Evolutionary conservation across 1,139 yeast genomes (phyloP).

Genomic region (Debaryomyces sp.): DNA sequence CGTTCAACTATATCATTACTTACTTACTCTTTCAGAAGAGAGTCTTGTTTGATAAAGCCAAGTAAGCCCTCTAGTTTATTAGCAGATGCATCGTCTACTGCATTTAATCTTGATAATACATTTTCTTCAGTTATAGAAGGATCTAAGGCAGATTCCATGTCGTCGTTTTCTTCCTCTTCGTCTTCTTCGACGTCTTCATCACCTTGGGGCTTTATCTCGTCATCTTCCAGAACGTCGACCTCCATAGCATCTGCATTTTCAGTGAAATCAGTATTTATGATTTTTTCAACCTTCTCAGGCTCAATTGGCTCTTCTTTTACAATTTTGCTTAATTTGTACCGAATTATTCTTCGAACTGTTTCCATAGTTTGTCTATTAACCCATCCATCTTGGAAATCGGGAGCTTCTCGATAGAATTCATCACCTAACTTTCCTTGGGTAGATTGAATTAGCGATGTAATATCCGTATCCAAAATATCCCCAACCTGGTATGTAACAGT

Average conservation of each 20-base stretch:
- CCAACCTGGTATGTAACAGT: conserved; percentile 81
- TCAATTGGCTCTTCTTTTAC: conserved; percentile 47
- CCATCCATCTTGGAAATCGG: conserved; percentile 74
- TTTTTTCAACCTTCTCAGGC: conserved; percentile 41
- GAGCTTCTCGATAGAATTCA: conserved; percentile 45
- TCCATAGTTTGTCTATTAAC: conserved; percentile 61
- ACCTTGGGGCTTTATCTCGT: conserved; percentile 20
- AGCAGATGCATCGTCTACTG: conserved; percentile 39
- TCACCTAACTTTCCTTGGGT: conserved; percentile 34
- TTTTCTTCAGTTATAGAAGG: conserved; percentile 22
- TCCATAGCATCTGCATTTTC: conserved; percentile 31
- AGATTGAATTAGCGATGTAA: conserved; percentile 49
- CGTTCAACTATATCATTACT: not conserved
- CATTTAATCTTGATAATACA: conserved; percentile 36
- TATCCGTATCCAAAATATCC: conserved; percentile 70
- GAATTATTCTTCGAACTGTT: conserved; percentile 65
- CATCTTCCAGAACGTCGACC: conserved; percentile 26
- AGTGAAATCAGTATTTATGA: conserved; percentile 43
- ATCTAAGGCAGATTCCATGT: conserved; percentile 23
- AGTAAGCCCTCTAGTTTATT: conserved; percentile 40
- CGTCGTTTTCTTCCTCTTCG: conserved; percentile 23
- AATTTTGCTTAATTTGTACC: conserved; percentile 69
- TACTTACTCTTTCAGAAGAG: conserved; percentile 5
- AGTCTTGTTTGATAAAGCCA: conserved; percentile 52
- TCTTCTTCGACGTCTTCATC: conserved; percentile 25